Conservation (phyloP, 2,329 filamentous ascomycete genomes). For the Apiospora saccharicola region DNA sequence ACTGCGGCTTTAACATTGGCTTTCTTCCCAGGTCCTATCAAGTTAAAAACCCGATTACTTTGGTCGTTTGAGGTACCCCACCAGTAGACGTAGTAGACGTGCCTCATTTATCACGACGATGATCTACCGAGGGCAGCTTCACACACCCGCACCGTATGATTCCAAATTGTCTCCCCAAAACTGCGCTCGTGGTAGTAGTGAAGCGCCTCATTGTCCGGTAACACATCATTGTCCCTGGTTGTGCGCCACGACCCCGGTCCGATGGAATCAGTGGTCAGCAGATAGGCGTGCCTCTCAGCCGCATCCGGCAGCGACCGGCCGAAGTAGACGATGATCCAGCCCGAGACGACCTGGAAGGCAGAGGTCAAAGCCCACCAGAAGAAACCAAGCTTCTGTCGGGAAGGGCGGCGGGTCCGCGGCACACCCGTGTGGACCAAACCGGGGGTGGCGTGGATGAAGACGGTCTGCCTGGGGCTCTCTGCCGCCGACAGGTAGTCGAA, state of each 20-base stretch:
- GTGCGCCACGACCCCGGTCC: not conserved
- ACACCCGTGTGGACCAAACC: not conserved
- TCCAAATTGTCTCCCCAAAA: not conserved
- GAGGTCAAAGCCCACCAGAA: conserved; percentile 26
- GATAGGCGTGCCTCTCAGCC: not conserved
- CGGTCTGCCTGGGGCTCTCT: conserved; percentile 32
- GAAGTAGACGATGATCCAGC: conserved; percentile 31
- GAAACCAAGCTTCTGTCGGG: conserved; percentile 16
- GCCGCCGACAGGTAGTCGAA: conserved; percentile 39
- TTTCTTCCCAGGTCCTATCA: no score
- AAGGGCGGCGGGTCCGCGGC: not conserved
- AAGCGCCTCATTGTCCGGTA: not conserved
- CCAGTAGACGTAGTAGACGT: no score
- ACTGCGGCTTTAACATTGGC: no score
- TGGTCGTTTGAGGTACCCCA: no score
- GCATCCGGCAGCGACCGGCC: conserved; percentile 30
- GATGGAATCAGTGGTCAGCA: not conserved
- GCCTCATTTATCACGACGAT: no score
- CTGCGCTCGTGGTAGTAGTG: not conserved
- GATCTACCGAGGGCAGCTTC: not conserved
- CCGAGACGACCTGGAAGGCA: conserved; percentile 26
- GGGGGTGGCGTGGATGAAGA: conserved; percentile 40
- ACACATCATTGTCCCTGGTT: not conserved
- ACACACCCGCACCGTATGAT: not conserved
- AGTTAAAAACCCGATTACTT: no score